Evolutionary conservation across 768 basidiomycete genomes (phyloP).

Genomic region (Gloeopeniophorella convolvens): DNA sequence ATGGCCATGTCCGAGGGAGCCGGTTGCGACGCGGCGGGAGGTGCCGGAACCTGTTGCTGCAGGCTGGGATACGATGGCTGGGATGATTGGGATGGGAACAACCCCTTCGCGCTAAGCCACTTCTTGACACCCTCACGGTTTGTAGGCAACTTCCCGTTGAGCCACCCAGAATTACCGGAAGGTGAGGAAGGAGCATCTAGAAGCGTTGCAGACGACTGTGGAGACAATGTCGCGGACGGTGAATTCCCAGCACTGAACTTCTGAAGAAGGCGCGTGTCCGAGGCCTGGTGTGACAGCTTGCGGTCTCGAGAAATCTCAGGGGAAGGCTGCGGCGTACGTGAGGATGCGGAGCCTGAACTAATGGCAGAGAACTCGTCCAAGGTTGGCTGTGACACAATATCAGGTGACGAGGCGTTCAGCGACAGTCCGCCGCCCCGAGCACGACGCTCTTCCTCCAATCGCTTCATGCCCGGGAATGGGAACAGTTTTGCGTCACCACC

Average conservation of each 20-base stretch:
- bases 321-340: constrained; percentile 40
- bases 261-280: constrained; percentile 57
- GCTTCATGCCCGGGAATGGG: constrained; percentile 84
- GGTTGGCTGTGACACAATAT: constrained; percentile 39
- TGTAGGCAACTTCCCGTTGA: constrained; percentile 53
- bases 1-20: constrained; percentile 40
- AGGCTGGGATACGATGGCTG: constrained; percentile 12
- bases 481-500: constrained; percentile 67
- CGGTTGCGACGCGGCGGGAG: constrained; percentile 28
- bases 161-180: constrained; percentile 28
- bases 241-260: constrained; percentile 42
- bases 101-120: constrained; percentile 63
- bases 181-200: constrained; percentile 39
- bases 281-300: constrained; percentile 59
- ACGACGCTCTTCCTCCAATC: constrained; percentile 62
- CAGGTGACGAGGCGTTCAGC: constrained; percentile 43
- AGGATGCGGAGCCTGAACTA: constrained; percentile 40
- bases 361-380: constrained; percentile 39
- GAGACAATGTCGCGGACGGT: constrained; percentile 33
- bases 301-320: constrained; percentile 51
- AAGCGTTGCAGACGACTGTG: constrained; percentile 42
- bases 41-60: constrained; percentile 25
- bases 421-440: constrained; percentile 49
- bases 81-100: constrained; percentile 40
- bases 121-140: constrained; percentile 74